phyloP scores from a whole-genome alignment of 352 stramenopile genomes.

The Phytophthora sp. region DNA sequence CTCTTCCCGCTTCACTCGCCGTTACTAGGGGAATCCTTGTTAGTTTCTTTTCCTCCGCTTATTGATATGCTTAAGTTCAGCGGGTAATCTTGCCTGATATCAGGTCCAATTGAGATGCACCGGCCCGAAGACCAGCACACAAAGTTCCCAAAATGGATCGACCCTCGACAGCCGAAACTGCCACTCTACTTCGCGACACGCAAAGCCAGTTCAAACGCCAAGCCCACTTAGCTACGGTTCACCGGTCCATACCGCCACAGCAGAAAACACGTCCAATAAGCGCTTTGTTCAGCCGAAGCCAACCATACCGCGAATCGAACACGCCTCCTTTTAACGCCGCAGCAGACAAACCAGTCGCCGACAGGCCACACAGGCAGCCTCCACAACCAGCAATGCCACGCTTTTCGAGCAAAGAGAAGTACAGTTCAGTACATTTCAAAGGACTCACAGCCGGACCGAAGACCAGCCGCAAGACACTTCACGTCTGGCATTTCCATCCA shows the following conservation, averaged over 20 bases:
- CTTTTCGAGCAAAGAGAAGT: conserved; percentile 10
- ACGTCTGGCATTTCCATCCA: too few species aligned
- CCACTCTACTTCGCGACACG: conserved; percentile 14
- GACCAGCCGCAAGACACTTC: conserved; percentile 1
- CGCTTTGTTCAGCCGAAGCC: conserved; percentile 12
- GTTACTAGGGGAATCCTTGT: too few species aligned
- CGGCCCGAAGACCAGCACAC: not conserved
- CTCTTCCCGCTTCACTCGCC: too few species aligned
- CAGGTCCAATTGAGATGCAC: conserved; percentile 22
- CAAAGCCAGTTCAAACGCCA: conserved; percentile 9
- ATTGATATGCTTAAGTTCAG: conserved; percentile 43
- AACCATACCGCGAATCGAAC: conserved; percentile 21
- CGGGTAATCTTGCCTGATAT: conserved; percentile 27
- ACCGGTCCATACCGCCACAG: conserved; percentile 6
- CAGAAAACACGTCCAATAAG: conserved; percentile 15
- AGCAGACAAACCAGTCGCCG: too few species aligned
- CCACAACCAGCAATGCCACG: too few species aligned
- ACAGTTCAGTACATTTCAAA: conserved; percentile 8
- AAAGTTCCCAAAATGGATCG: conserved; percentile 10
- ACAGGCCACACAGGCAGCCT: too few species aligned
- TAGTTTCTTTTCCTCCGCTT: too few species aligned
- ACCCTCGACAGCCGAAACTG: conserved; percentile 3
- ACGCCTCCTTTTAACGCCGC: too few species aligned
- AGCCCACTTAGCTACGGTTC: conserved; percentile 4
- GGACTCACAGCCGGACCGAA: not conserved